Percentiles rank a stretch among this genome's conserved stretches.
Evolutionary conservation across 768 basidiomycete species (phyloP).

Genomic region (Lentinus tigrinus): DNA sequence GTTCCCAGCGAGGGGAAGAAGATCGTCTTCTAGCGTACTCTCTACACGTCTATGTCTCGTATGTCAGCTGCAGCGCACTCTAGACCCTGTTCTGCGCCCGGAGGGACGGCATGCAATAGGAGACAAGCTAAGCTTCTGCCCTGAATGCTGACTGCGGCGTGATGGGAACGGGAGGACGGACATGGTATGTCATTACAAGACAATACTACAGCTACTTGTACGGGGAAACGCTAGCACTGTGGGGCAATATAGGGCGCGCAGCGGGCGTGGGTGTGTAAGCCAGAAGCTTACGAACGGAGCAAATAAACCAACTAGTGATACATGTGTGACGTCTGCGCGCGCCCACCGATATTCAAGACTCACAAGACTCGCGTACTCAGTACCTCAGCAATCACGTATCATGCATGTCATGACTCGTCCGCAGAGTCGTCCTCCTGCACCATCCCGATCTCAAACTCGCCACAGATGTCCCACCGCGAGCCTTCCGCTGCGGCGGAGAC

Average conservation of each 20-base stretch:
- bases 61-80: no score
- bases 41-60: neutral
- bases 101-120: no score
- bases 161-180: neutral
- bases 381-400: no score
- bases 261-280: no score
- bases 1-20: constrained; percentile 70
- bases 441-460: constrained; percentile 90
- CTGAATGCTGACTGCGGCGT: no score
- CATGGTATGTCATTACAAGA: constrained; percentile 18
- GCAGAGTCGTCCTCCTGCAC: constrained; percentile 58
- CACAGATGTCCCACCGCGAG: constrained; percentile 90
- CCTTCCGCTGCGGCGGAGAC: constrained; percentile 86
- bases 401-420: constrained; percentile 32
- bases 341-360: neutral
- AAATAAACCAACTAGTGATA: no score
- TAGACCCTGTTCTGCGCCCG: no score
- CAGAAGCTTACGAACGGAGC: no score
- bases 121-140: no score
- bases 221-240: neutral
- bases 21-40: constrained; percentile 52
- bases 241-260: neutral
- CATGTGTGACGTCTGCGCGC: no score
- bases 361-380: no score
- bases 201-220: constrained; percentile 11